Percentiles rank a stretch among this genome's conserved stretches.
Conservation (phyloP, 805 yeast genomes). For the Teunomyces tritomae region DNA sequence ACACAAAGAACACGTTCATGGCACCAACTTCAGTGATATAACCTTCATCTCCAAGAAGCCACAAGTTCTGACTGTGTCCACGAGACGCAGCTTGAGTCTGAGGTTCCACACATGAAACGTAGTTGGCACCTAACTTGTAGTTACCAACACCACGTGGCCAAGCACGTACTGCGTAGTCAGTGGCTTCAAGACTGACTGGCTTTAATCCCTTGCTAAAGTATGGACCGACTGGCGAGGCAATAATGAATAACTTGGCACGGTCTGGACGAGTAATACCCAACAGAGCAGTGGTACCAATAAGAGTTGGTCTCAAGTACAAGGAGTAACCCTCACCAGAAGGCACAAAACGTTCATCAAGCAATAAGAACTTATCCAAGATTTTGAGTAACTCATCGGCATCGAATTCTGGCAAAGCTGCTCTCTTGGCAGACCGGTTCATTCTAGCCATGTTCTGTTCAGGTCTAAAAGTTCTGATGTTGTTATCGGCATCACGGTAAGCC, state of each 20-base stretch:
- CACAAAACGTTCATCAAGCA: slow-evolving; percentile 21
- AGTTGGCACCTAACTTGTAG: slow-evolving; percentile 94
- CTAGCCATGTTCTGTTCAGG: slow-evolving; percentile 26
- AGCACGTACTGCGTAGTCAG: slow-evolving; percentile 94
- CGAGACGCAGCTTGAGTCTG: slow-evolving; percentile 83
- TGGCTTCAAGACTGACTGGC: slow-evolving; percentile 91
- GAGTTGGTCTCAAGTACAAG: slow-evolving; percentile 28
- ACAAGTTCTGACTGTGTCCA: slow-evolving; percentile 93
- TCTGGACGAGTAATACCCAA: slow-evolving; percentile 24
- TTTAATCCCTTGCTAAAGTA: slow-evolving; percentile 84
- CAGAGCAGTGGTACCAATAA: slow-evolving; percentile 24
- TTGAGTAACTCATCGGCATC: slow-evolving; percentile 26
- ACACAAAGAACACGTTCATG: slow-evolving; percentile 90
- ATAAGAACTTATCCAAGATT: slow-evolving; percentile 20
- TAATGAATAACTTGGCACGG: slow-evolving; percentile 23
- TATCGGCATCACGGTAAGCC: slow-evolving; percentile 24
- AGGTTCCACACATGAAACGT: slow-evolving; percentile 92
- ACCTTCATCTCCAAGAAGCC: slow-evolving; percentile 90
- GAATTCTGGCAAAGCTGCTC: slow-evolving; percentile 26
- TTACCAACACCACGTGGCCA: slow-evolving; percentile 99
- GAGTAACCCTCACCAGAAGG: slow-evolving; percentile 27
- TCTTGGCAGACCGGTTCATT: slow-evolving; percentile 23
- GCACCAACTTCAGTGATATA: slow-evolving; percentile 95
- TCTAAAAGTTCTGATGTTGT: slow-evolving; percentile 24
- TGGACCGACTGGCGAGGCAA: slow-evolving; percentile 30